Evolutionary conservation across 805 yeast genomes (phyloP), one percentile per base, ranked within the genome.

Genomic region (Spathaspora girioi): DNA sequence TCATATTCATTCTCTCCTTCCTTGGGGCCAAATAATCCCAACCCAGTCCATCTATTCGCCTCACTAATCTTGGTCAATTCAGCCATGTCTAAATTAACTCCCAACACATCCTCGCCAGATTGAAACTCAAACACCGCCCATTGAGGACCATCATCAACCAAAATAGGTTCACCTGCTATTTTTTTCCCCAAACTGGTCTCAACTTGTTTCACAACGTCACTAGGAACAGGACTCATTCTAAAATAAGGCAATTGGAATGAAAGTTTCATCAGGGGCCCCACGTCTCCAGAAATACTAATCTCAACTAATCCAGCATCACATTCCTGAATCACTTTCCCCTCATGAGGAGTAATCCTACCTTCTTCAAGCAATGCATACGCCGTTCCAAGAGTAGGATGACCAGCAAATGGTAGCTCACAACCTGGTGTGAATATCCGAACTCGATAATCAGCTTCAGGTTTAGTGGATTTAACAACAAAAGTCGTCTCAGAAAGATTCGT

Each of bases 331-430:
- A 76, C 42, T 29, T 52, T 60, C 2, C 68, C 66, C 43, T 56
- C 51, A 11, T 59, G 56, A 7, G 66, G 63, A 2, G 57, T 61
- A 4, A 71, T 64, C 17, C 65, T 19, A 0, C 69, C 68, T 2
- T 67, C 65, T 53, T 79, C 78, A 18, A 77, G 48, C n/a, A 69
- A 66, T 0, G 82, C 82, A 57, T 63, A 67, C 45, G 77, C 72
- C 1, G 82, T 66, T 7, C 86, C 87, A 31, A 82, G 56, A 0
- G 84, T 82, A 2, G 87, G 87, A 56, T 82, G 87, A 5, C 87
- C 87, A 1, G 87, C 86, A 67, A 82, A 82, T 7, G 84, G 83
- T 20, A 82, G 59, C 56, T 82, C 86, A 2, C 44, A 41, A 2
- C 41, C 54, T 1, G 82, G 78, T 0, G 78, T 68, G 59, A 80